Evolutionary conservation across 2,329 filamentous ascomycete species (phyloP).

Genomic region (Dactylellina sp.): DNA sequence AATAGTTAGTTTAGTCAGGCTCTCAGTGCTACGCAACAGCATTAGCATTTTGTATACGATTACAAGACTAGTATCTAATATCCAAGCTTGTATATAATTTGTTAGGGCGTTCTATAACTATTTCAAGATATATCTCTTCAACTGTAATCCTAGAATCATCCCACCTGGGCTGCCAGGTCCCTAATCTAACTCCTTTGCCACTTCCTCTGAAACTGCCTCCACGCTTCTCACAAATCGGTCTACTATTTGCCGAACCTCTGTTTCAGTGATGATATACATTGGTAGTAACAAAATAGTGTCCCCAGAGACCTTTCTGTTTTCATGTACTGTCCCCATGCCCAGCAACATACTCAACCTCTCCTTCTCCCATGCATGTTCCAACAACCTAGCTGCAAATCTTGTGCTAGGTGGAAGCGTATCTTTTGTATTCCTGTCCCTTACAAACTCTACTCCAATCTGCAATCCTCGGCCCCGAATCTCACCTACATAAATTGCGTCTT

Average conservation of each 20-base stretch:
- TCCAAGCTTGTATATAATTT: no score
- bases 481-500: constrained; percentile 68
- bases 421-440: constrained; percentile 68
- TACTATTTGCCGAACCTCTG: constrained; percentile 34
- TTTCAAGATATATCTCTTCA: no score
- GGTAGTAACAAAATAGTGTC: constrained; percentile 45
- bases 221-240: constrained; percentile 42
- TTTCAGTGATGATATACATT: constrained; percentile 49
- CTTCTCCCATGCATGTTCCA: constrained; percentile 49
- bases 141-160: no score
- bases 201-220: constrained; percentile 24
- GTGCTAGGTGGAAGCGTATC: constrained; percentile 64
- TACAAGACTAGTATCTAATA: no score
- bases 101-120: no score
- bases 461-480: constrained; percentile 73
- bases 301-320: constrained; percentile 29
- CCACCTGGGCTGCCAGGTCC: no score
- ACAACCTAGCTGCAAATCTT: constrained; percentile 33
- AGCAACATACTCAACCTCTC: constrained; percentile 48
- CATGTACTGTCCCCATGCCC: constrained; percentile 47
- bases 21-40: background rate
- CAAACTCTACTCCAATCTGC: constrained; percentile 71
- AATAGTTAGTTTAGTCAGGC: no score
- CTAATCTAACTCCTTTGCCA: constrained; percentile 15
- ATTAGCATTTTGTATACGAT: background rate